These are phyloP conservation scores for Excoecaria agallocha DNA, from an alignment of 345 rosid species.

Conservation along the genomic window DNA sequence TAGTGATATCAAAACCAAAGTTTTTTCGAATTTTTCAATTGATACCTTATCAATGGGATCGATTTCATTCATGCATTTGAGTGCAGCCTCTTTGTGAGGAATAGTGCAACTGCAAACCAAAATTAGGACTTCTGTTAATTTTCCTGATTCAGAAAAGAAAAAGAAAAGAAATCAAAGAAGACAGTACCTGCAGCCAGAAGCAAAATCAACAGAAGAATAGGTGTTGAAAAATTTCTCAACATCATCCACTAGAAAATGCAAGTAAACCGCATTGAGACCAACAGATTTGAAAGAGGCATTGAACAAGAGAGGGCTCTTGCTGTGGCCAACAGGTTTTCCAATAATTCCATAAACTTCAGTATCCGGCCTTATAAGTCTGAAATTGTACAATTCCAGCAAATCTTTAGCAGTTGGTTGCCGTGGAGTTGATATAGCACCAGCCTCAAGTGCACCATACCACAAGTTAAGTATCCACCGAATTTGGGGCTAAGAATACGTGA, in stretches of 20 bases:
- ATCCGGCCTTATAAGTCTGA: slow-evolving; percentile 48
- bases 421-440: slow-evolving; percentile 49
- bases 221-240: slow-evolving; percentile 46
- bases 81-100: slow-evolving; percentile 53
- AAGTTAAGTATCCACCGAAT: slow-evolving; percentile 57
- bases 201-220: slow-evolving; percentile 49
- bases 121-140: background rate
- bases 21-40: no score
- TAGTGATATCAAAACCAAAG: no score
- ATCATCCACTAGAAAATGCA: slow-evolving; percentile 48
- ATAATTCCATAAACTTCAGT: slow-evolving; percentile 65
- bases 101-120: slow-evolving; percentile 39
- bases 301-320: slow-evolving; percentile 59
- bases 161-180: background rate
- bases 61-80: slow-evolving; percentile 49
- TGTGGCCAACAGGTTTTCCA: slow-evolving; percentile 62
- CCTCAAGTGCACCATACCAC: slow-evolving; percentile 53
- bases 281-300: slow-evolving; percentile 49
- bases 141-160: background rate
- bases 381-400: slow-evolving; percentile 48
- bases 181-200: slow-evolving; percentile 47
- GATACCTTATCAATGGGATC: slow-evolving; percentile 56
- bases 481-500: slow-evolving; percentile 56
- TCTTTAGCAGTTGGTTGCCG: slow-evolving; percentile 57
- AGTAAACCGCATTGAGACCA: slow-evolving; percentile 49